Percentiles rank a stretch among this genome's conserved stretches.
phyloP scores from a whole-genome alignment of 2,329 filamentous ascomycete species.

The Colletotrichum limetticola region DNA sequence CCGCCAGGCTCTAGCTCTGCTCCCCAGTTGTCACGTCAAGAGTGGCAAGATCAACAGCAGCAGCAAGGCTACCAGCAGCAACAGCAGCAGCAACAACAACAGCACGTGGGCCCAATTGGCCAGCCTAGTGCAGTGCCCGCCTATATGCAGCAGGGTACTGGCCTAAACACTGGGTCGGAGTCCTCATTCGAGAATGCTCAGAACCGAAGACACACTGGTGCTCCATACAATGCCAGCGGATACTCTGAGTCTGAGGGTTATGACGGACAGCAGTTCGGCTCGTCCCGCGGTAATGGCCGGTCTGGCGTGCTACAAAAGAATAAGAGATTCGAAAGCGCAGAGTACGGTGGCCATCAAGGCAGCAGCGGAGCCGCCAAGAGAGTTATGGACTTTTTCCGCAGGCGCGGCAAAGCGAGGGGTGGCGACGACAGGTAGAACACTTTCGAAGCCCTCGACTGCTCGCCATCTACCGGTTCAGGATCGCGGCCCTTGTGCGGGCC shows the following conservation, averaged over 20 bases:
- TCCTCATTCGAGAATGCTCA: conserved; percentile 58
- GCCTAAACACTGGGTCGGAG: conserved; percentile 63
- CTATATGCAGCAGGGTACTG: conserved; percentile 58
- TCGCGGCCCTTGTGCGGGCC: conserved; percentile 26
- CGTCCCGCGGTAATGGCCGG: conserved; percentile 36
- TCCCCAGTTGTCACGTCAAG: conserved; percentile 46
- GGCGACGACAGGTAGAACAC: conserved; percentile 61
- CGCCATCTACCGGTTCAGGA: conserved; percentile 10
- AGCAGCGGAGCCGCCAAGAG: conserved; percentile 88
- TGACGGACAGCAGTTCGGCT: conserved; percentile 51
- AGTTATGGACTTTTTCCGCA: conserved; percentile 98
- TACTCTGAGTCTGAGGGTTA: conserved; percentile 56
- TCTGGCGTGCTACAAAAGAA: conserved; percentile 75
- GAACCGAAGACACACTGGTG: conserved; percentile 49
- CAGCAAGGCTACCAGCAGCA: conserved; percentile 42
- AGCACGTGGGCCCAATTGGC: conserved; percentile 48
- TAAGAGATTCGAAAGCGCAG: conserved; percentile 88
- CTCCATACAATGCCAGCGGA: conserved; percentile 54
- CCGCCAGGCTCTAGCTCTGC: conserved; percentile 32
- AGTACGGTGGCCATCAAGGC: conserved; percentile 77
- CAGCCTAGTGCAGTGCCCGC: conserved; percentile 56
- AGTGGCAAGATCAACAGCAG: conserved; percentile 41
- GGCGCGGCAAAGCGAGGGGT: conserved; percentile 80
- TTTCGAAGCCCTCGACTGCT: conserved; percentile 21
- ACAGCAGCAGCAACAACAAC: conserved; percentile 54